phyloP scores from a whole-genome alignment of 176 grass and related monocot species.

The Poa annua region DNA sequence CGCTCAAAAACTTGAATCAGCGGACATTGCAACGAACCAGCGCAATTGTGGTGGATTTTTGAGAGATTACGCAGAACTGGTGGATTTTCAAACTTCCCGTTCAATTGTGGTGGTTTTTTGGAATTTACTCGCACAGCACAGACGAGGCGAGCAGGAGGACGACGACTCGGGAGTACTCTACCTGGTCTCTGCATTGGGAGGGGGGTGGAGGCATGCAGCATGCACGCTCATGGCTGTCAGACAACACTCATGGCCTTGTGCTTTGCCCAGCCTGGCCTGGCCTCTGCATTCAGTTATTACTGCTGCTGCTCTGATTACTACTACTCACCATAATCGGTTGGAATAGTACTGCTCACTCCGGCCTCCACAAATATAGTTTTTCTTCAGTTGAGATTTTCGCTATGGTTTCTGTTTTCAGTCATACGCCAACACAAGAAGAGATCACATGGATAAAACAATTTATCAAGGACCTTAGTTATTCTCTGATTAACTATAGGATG shows the following conservation, averaged over 20 bases:
- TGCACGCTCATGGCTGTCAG: slow-evolving; percentile 20
- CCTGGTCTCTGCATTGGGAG: slow-evolving; percentile 38
- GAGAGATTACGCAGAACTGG: too few species aligned
- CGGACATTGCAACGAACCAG: too few species aligned
- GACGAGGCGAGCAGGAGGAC: slow-evolving; percentile 35
- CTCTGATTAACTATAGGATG: neutral
- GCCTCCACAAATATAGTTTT: neutral
- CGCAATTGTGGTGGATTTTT: too few species aligned
- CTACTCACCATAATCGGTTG: neutral
- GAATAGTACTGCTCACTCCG: neutral
- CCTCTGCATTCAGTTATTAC: slow-evolving; percentile 43
- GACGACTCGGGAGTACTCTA: neutral
- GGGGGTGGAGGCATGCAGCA: slow-evolving; percentile 8
- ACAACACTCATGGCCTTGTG: slow-evolving; percentile 26
- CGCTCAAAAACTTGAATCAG: too few species aligned
- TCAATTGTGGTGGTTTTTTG: too few species aligned
- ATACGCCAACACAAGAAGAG: too few species aligned
- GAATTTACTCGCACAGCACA: too few species aligned
- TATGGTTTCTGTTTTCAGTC: too few species aligned
- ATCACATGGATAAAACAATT: neutral
- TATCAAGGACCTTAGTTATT: neutral
- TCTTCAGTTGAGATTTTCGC: neutral
- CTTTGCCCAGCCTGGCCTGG: slow-evolving; percentile 61
- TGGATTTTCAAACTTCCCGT: too few species aligned
- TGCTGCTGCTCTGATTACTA: neutral